A percentile compares a stretch with the other conserved stretches of the same genome.
Evolutionary conservation across 352 stramenopile species (phyloP).

Genomic region (Globisporangium echinulatum): DNA sequence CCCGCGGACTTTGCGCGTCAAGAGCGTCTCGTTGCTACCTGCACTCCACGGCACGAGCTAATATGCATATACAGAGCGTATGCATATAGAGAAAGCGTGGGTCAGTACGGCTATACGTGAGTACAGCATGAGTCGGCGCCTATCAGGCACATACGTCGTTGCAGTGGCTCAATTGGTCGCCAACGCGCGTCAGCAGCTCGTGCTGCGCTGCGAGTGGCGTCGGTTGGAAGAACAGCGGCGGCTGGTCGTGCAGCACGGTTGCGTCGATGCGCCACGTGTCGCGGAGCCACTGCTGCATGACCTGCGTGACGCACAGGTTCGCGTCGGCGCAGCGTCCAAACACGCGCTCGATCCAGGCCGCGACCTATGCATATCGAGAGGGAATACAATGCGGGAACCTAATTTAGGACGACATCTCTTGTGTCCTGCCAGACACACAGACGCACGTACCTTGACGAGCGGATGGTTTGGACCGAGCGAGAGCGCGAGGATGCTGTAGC

Average conservation of each 20-base stretch:
- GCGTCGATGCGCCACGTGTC: slow-evolving; percentile 88
- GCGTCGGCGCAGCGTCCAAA: slow-evolving; percentile 90
- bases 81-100: not conserved
- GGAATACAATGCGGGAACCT: too few species aligned
- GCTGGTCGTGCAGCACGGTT: slow-evolving; percentile 93
- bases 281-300: slow-evolving; percentile 93
- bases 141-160: slow-evolving; percentile 41
- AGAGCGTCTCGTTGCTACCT: slow-evolving; percentile 49
- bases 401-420: too few species aligned
- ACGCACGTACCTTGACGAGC: slow-evolving; percentile 43
- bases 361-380: slow-evolving; percentile 31
- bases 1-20: slow-evolving; percentile 37
- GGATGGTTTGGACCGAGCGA: slow-evolving; percentile 52
- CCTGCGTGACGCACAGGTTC: slow-evolving; percentile 96
- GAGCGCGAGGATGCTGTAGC: slow-evolving; percentile 94
- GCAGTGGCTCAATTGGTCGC: slow-evolving; percentile 60
- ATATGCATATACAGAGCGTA: not conserved
- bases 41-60: slow-evolving; percentile 31
- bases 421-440: not conserved
- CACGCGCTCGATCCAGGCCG: slow-evolving; percentile 75
- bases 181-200: slow-evolving; percentile 84
- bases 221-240: slow-evolving; percentile 90
- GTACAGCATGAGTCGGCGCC: too few species aligned
- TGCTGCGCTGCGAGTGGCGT: slow-evolving; percentile 83
- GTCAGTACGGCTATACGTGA: too few species aligned